A percentile compares a stretch with the other conserved stretches of the same genome.
Conservation (phyloP, 371 early-diverging fungal genomes). For the Rhizopus sp. region DNA sequence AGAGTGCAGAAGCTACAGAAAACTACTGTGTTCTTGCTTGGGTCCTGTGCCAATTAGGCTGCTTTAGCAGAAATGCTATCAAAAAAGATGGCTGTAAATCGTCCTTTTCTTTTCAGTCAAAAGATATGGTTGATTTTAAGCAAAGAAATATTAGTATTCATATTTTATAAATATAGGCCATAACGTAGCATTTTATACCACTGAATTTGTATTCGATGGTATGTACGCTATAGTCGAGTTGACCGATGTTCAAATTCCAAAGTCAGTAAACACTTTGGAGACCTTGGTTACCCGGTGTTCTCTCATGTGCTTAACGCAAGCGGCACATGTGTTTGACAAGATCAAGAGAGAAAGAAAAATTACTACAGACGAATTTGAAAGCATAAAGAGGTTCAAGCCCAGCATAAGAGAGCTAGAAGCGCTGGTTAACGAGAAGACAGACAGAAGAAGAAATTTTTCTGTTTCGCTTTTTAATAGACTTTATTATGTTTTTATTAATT, state of each 20-base stretch:
- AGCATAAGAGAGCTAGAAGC: neutral
- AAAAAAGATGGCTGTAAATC: constrained; percentile 4
- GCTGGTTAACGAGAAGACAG: neutral
- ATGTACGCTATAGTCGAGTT: constrained; percentile 11
- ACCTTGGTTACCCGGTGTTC: constrained; percentile 5
- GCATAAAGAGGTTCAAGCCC: constrained; percentile 36
- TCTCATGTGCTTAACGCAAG: constrained; percentile 7
- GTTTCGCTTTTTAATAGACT: constrained; percentile 7
- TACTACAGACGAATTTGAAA: constrained; percentile 1
- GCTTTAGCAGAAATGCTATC: constrained; percentile 10
- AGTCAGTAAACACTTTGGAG: constrained; percentile 8
- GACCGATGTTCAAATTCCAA: constrained; percentile 6
- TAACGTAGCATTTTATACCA: constrained; percentile 8
- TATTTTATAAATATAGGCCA: constrained; percentile 13
- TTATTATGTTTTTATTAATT: neutral
- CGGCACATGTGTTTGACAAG: constrained; percentile 13
- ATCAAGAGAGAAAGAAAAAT: constrained; percentile 7
- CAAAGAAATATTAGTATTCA: constrained; percentile 11
- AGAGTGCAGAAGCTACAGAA: constrained; percentile 15
- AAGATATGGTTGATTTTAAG: constrained; percentile 12
- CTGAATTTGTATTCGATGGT: constrained; percentile 3
- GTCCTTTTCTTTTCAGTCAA: constrained; percentile 12
- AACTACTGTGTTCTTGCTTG: constrained; percentile 15
- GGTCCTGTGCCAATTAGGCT: constrained; percentile 17
- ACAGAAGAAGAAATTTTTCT: constrained; percentile 7